Conservation (phyloP, 768 basidiomycete genomes). For the Panellus pusillus region DNA sequence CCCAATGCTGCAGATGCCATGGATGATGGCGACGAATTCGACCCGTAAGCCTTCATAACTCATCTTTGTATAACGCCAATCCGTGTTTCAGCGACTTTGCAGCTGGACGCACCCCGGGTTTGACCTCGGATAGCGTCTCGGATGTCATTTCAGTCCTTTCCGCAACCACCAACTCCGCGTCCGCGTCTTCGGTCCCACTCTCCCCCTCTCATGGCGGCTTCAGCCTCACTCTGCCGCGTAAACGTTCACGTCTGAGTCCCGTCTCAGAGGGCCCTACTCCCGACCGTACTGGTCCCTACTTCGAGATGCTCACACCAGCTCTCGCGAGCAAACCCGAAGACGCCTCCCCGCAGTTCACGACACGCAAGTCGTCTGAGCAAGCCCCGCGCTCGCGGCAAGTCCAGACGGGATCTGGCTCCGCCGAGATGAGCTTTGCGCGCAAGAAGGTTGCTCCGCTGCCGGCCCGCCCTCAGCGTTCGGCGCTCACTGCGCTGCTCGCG, state of each 20-base stretch:
- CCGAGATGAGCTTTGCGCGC: constrained; percentile 50
- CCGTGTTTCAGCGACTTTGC: constrained; percentile 60
- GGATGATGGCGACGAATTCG: constrained; percentile 75
- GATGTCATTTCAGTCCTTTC: constrained; percentile 65
- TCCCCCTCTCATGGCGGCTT: constrained; percentile 46
- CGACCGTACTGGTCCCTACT: constrained; percentile 44
- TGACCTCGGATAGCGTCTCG: constrained; percentile 61
- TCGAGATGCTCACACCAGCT: constrained; percentile 55
- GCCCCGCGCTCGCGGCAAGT: constrained; percentile 10
- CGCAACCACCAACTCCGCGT: constrained; percentile 47
- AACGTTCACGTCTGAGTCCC: constrained; percentile 58
- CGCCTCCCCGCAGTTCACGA: constrained; percentile 18
- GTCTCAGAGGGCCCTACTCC: constrained; percentile 52
- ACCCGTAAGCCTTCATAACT: constrained; percentile 57
- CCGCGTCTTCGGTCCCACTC: constrained; percentile 52
- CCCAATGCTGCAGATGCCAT: constrained; percentile 46
- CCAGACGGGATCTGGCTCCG: constrained; percentile 12
- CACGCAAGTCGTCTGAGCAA: constrained; percentile 18
- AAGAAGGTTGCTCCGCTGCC: constrained; percentile 43
- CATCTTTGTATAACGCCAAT: neutral
- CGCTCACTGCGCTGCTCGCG: constrained; percentile 74
- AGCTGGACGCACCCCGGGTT: constrained; percentile 49
- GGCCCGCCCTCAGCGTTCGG: constrained; percentile 50
- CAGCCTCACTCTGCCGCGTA: constrained; percentile 27
- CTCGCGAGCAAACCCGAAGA: constrained; percentile 23